Evolutionary conservation across 1,284 basidiomycete species (phyloP).

Genomic region (Porogramme epimiltina): DNA sequence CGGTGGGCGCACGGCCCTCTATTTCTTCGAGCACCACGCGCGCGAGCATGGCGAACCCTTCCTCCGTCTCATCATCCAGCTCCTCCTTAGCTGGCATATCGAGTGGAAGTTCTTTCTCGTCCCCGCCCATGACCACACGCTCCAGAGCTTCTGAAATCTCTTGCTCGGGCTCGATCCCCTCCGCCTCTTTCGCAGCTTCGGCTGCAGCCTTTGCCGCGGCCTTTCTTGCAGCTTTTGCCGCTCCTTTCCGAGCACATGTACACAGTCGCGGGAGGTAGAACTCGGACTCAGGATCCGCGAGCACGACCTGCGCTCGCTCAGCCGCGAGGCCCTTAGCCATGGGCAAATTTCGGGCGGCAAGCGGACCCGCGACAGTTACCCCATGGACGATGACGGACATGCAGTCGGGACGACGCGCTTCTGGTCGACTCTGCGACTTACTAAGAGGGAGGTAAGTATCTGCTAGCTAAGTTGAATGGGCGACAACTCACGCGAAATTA

Average conservation of each 20-base stretch:
- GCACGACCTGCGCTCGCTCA: slow-evolving; percentile 53
- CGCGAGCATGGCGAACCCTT: slow-evolving; percentile 40
- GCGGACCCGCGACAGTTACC: slow-evolving; percentile 56
- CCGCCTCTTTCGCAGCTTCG: not conserved
- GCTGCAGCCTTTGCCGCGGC: not conserved
- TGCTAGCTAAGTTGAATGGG: not conserved
- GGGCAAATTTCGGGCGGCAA: slow-evolving; percentile 52
- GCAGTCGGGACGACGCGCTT: slow-evolving; percentile 48
- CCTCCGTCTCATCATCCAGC: slow-evolving; percentile 40
- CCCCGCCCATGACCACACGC: not conserved
- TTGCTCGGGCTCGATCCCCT: not conserved
- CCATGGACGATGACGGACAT: slow-evolving; percentile 62
- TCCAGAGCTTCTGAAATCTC: not conserved
- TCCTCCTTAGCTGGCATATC: slow-evolving; percentile 11
- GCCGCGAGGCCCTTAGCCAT: slow-evolving; percentile 68
- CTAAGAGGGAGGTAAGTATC: slow-evolving; percentile 33
- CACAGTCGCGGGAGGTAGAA: slow-evolving; percentile 53
- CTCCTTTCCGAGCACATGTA: slow-evolving; percentile 39
- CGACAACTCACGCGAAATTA: slow-evolving; percentile 43
- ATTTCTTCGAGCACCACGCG: slow-evolving; percentile 26
- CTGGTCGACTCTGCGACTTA: slow-evolving; percentile 46
- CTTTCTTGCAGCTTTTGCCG: slow-evolving; percentile 11
- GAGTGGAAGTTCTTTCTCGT: not conserved
- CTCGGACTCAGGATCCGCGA: slow-evolving; percentile 49
- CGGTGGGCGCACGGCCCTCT: not conserved